These are phyloP conservation scores for Trametes meyenii DNA, from an alignment of 768 basidiomycete genomes.

Conservation along the genomic window DNA sequence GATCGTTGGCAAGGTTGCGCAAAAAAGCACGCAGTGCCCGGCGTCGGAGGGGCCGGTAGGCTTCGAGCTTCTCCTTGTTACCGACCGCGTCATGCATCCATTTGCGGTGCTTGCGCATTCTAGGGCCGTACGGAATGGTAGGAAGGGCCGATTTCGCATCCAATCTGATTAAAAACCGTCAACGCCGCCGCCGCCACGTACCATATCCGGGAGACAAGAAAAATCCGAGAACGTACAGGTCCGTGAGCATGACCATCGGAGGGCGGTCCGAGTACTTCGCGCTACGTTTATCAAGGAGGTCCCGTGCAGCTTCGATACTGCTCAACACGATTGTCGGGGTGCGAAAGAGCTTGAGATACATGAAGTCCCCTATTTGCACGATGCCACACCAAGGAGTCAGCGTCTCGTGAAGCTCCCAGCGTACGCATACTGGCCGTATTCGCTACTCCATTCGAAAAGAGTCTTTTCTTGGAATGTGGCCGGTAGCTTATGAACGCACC, in stretches of 20 bases:
- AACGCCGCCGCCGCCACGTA: not conserved
- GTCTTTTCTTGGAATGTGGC: slow-evolving; percentile 5
- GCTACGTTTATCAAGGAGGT: slow-evolving; percentile 33
- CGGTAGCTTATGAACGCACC: slow-evolving; percentile 23
- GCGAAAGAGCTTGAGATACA: slow-evolving; percentile 20
- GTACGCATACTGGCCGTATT: slow-evolving; percentile 15
- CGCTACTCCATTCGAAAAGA: slow-evolving; percentile 16
- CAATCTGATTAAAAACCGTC: slow-evolving; percentile 7
- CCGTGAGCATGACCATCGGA: slow-evolving; percentile 20
- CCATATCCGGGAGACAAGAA: not conserved
- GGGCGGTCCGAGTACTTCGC: slow-evolving; percentile 34
- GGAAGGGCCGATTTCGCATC: slow-evolving; percentile 10
- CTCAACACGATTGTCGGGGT: slow-evolving; percentile 32
- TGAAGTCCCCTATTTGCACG: slow-evolving; percentile 19
- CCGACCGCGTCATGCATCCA: slow-evolving; percentile 22
- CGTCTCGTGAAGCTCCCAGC: not conserved
- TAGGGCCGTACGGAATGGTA: slow-evolving; percentile 14
- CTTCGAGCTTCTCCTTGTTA: slow-evolving; percentile 3
- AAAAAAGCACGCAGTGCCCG: slow-evolving; percentile 17
- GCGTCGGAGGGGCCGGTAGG: slow-evolving; percentile 14
- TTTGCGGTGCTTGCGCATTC: slow-evolving; percentile 21
- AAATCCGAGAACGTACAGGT: slow-evolving; percentile 3
- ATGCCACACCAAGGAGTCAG: not conserved
- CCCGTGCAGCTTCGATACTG: slow-evolving; percentile 27
- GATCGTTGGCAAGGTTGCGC: slow-evolving; percentile 10